Evolutionary conservation across 208 protist species (phyloP).

Genomic region (Leishmania tarentolae): DNA sequence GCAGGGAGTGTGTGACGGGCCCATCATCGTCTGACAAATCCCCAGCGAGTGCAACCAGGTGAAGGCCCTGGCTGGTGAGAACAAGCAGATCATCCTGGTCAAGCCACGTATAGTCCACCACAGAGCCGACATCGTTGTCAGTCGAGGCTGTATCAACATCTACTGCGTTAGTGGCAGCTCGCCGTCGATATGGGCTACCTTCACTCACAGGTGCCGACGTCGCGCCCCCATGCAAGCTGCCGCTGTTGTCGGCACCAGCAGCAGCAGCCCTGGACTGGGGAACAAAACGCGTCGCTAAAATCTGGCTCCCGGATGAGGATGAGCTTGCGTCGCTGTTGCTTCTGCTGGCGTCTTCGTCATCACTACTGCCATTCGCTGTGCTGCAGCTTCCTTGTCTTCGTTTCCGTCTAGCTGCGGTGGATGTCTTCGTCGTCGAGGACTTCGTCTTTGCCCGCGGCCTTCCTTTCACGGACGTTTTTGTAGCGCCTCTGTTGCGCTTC

Average conservation of each 20-base stretch:
- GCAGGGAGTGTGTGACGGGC: constrained; percentile 28
- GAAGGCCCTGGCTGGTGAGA: constrained; percentile 49
- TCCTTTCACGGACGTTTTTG: background rate
- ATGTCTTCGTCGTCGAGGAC: background rate
- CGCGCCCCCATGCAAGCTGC: background rate
- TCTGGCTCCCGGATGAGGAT: background rate
- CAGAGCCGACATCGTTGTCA: background rate
- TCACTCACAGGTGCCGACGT: background rate
- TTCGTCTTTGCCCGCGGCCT: background rate
- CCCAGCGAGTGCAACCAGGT: constrained; percentile 40
- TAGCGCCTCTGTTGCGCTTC: background rate
- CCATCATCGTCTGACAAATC: constrained; percentile 43
- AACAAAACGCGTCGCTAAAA: background rate
- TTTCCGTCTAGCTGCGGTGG: background rate
- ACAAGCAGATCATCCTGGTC: constrained; percentile 60
- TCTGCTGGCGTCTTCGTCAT: background rate
- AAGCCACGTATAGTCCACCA: constrained; percentile 69
- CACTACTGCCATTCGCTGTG: constrained; percentile 15
- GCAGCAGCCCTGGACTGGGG: background rate
- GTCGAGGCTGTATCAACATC: background rate
- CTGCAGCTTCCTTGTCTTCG: background rate
- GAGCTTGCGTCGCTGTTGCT: constrained; percentile 2
- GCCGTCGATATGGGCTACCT: too few species aligned
- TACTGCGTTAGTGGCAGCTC: background rate
- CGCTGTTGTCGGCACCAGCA: background rate